Conservation (phyloP, 2,329 filamentous ascomycete species). For the Berkeleyomyces basicola region DNA sequence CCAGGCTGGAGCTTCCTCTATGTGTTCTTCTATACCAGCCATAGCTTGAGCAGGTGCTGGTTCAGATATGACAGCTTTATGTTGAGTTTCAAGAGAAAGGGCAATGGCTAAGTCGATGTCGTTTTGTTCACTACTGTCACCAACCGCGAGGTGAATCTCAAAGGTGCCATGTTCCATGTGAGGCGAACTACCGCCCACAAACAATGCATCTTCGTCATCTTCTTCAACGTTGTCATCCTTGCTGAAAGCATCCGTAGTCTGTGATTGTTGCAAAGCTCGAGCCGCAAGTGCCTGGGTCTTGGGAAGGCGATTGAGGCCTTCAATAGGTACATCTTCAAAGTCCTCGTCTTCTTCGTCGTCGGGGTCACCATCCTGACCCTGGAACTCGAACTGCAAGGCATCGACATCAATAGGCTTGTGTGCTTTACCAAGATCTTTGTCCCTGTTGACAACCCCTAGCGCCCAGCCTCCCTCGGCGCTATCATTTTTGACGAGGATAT, state of each 20-base stretch:
- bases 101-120: slow-evolving; percentile 71
- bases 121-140: slow-evolving; percentile 21
- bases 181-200: slow-evolving; percentile 26
- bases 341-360: slow-evolving; percentile 58
- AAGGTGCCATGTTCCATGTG: slow-evolving; percentile 20
- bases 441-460: slow-evolving; percentile 76
- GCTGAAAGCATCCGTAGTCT: slow-evolving; percentile 15
- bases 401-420: slow-evolving; percentile 92
- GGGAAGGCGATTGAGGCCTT: slow-evolving; percentile 71
- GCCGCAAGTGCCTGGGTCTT: slow-evolving; percentile 24
- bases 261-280: slow-evolving; percentile 16
- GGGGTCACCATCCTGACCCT: slow-evolving; percentile 39
- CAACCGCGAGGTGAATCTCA: slow-evolving; percentile 20
- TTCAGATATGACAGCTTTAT: slow-evolving; percentile 20
- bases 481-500: slow-evolving; percentile 90
- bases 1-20: slow-evolving; percentile 33
- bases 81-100: slow-evolving; percentile 59
- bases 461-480: slow-evolving; percentile 93
- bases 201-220: slow-evolving; percentile 36
- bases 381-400: slow-evolving; percentile 39
- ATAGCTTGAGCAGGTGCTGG: slow-evolving; percentile 15
- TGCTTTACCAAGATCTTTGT: slow-evolving; percentile 60
- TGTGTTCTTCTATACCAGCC: slow-evolving; percentile 33
- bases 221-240: slow-evolving; percentile 14
- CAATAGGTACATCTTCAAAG: slow-evolving; percentile 86